These are phyloP conservation scores for Byssochlamys sp. DNA, from an alignment of 2,329 filamentous ascomycete genomes.

Conservation along the genomic window DNA sequence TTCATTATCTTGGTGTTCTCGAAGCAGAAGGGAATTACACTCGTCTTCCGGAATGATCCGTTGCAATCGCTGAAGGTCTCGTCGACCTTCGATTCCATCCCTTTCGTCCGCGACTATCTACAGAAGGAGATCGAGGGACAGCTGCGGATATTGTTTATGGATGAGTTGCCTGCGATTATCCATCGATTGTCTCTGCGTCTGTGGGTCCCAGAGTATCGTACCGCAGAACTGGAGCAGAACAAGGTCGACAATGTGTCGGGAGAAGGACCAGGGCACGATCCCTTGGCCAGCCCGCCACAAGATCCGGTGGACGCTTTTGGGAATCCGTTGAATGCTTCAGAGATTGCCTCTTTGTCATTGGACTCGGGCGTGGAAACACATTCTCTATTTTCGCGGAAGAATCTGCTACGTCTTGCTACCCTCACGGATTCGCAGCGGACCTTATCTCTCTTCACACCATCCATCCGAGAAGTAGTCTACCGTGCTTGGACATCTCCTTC, in stretches of 20 bases:
- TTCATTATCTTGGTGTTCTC: conserved; percentile 98
- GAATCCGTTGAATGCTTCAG: conserved; percentile 63
- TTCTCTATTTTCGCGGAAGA: conserved; percentile 90
- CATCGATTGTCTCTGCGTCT: conserved; percentile 79
- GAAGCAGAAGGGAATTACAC: conserved; percentile 87
- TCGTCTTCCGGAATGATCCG: conserved; percentile 96
- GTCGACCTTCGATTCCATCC: conserved; percentile 96
- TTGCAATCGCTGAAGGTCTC: conserved; percentile 96
- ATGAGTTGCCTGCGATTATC: conserved; percentile 91
- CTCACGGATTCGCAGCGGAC: conserved; percentile 83
- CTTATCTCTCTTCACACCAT: conserved; percentile 79
- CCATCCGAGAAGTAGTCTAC: conserved; percentile 83
- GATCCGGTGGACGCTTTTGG: conserved; percentile 75
- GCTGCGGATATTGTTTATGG: conserved; percentile 88
- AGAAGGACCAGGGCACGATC: conserved; percentile 60
- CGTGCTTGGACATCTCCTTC: conserved; percentile 77
- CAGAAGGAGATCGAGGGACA: conserved; percentile 94
- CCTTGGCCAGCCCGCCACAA: conserved; percentile 68
- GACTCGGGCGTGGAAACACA: conserved; percentile 74
- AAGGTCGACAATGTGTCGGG: conserved; percentile 43
- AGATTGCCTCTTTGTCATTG: conserved; percentile 66
- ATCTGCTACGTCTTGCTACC: conserved; percentile 69
- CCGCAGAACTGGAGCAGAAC: conserved; percentile 51
- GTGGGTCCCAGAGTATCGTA: conserved; percentile 78
- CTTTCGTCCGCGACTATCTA: conserved; percentile 92